These are phyloP conservation scores for Scytalidium sp. DNA, from an alignment of 2,329 filamentous ascomycete species.

Conservation along the genomic window DNA sequence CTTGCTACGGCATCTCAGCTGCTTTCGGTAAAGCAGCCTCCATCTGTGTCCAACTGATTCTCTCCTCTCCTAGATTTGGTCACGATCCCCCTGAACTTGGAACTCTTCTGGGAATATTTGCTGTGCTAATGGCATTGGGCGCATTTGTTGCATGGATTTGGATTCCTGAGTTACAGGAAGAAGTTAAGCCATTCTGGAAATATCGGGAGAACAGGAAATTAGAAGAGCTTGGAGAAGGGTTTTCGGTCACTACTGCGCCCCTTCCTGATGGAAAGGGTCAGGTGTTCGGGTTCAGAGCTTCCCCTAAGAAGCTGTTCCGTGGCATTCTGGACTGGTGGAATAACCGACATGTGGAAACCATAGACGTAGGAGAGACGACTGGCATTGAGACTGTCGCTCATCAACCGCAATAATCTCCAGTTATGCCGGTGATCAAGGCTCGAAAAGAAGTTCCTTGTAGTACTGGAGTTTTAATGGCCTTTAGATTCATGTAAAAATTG, in stretches of 20 bases:
- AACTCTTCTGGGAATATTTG: slow-evolving; percentile 8
- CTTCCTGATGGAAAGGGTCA: background rate
- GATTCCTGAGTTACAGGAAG: slow-evolving; percentile 11
- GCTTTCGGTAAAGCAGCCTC: slow-evolving; percentile 58
- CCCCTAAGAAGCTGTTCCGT: background rate
- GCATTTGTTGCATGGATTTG: slow-evolving; percentile 10
- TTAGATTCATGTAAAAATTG: no score
- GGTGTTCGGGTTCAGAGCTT: background rate
- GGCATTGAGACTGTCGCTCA: no score
- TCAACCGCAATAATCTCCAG: no score
- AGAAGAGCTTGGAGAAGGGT: background rate
- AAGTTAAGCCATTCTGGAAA: background rate
- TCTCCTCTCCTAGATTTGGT: slow-evolving; percentile 5
- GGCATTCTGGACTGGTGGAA: background rate
- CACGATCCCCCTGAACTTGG: slow-evolving; percentile 2
- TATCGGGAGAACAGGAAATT: background rate
- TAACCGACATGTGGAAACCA: background rate
- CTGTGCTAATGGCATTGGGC: slow-evolving; percentile 10
- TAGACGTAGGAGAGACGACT: no score
- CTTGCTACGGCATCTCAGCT: slow-evolving; percentile 60
- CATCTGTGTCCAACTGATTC: slow-evolving; percentile 29
- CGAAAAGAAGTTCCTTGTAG: no score
- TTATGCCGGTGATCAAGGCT: no score
- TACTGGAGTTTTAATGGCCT: no score
- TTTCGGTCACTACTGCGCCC: background rate